These are phyloP conservation scores for Poteriospumella lacustris DNA, from an alignment of 108 stramenopile species.

Conservation along the genomic window DNA sequence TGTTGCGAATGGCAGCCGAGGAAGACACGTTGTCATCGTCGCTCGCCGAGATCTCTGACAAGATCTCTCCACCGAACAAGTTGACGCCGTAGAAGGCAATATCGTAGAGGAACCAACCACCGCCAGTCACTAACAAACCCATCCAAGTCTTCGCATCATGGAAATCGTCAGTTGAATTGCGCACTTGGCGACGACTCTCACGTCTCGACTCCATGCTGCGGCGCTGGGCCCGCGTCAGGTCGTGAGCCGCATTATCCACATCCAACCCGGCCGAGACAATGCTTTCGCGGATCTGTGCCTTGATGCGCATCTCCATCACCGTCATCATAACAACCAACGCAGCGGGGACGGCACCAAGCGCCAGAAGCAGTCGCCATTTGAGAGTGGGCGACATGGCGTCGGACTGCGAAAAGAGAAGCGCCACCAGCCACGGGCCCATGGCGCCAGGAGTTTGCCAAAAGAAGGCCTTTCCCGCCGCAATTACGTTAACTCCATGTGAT, in stretches of 20 bases:
- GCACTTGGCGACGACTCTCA: no score
- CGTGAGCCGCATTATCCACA: no score
- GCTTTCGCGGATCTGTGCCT: not conserved
- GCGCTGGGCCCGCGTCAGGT: no score
- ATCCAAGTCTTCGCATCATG: no score
- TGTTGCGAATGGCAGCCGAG: not conserved
- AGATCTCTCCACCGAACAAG: slow-evolving; percentile 26
- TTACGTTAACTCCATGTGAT: not conserved
- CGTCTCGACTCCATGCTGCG: no score
- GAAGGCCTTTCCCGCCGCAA: slow-evolving; percentile 1
- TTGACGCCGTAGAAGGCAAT: slow-evolving; percentile 20
- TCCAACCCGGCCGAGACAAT: no score
- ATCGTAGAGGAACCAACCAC: slow-evolving; percentile 24
- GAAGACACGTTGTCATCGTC: slow-evolving; percentile 19
- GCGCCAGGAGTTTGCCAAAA: slow-evolving; percentile 20
- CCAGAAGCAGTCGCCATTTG: slow-evolving; percentile 11
- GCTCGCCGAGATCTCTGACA: not conserved
- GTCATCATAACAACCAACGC: not conserved
- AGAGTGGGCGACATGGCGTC: not conserved
- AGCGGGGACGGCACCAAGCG: slow-evolving; percentile 8
- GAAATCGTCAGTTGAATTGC: no score
- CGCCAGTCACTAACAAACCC: not conserved
- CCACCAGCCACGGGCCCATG: slow-evolving; percentile 18
- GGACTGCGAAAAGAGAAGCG: not conserved
- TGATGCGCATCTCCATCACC: not conserved